Evolutionary conservation across 495 filamentous ascomycete species (phyloP), one percentile per base, ranked within the genome.

Genomic region (Podospora appendiculata): DNA sequence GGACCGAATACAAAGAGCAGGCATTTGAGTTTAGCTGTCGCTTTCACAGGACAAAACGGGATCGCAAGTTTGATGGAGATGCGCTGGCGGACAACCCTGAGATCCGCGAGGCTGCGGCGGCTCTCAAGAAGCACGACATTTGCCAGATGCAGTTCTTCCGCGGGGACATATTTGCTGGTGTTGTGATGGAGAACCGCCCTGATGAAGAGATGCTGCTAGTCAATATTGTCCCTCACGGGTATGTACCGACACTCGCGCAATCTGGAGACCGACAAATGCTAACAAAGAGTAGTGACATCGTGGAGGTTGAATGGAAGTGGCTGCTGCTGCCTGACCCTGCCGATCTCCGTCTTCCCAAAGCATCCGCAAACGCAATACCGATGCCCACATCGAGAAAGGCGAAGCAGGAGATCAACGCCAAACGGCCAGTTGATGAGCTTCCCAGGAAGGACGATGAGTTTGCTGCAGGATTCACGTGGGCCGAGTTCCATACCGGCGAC

Each of bases 21-120:
- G 90, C 84, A 18, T 89, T 92, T 58, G 90, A 96, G 61, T 89
- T 96, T 60, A 87, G 85, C 56, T 99, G 93, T 70, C 88, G 90
- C 51, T 93, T 92, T 66, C 93, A 99, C 67, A 79, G 93, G 32
- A 84, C 87, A 25, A 95, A 93, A 75, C 81, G 88, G 54, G 82
- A 87, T 46, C 87, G 85, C 70, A 82, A 80, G 54, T 58, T 79
- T 25, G 82, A 84, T 47, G 77, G 81, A 34, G 76, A 86, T 53
- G 67, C 70, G 11, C 69, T 90, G 34, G 90, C 90, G 62, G 78
- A 84, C n/a, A 79, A 84, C 54, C 78, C 83, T 19, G 71, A 83
- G 54, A 82, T 94, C 46, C 76, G 80, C 41, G 77, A 84, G 52
- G 84, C 83, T 42, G 90, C 87, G 1, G 70, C 70, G 40, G 81